Percentiles rank a stretch among this genome's conserved stretches.
These are phyloP conservation scores for Fusarium falciforme DNA, from an alignment of 2,329 filamentous ascomycete species.

Conservation along the genomic window DNA sequence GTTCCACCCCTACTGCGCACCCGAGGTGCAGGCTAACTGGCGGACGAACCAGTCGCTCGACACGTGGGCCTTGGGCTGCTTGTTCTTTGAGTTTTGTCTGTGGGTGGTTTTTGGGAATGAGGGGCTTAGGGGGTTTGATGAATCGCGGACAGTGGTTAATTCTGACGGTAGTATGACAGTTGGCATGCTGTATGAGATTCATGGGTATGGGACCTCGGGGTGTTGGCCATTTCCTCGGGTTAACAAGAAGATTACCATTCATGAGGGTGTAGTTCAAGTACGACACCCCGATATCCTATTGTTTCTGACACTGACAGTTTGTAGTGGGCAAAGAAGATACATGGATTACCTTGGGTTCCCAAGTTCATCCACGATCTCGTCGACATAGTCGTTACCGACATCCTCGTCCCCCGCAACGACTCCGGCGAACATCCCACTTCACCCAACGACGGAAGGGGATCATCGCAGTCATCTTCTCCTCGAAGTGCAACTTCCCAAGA, in stretches of 20 bases:
- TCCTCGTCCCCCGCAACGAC: not conserved
- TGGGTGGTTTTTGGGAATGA: slow-evolving; percentile 10
- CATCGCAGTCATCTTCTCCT: not conserved
- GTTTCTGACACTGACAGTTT: not conserved
- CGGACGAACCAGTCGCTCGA: slow-evolving; percentile 3
- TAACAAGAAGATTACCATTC: not conserved
- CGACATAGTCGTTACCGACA: not conserved
- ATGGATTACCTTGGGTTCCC: not conserved
- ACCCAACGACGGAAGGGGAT: not conserved
- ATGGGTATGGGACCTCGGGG: not conserved
- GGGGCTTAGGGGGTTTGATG: not conserved
- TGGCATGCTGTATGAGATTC: not conserved
- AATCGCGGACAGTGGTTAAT: not conserved
- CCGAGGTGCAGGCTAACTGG: not conserved
- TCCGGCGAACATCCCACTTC: not conserved
- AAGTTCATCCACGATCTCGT: not conserved
- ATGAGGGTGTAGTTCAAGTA: not conserved
- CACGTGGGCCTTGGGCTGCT: slow-evolving; percentile 10
- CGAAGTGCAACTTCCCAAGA: not conserved
- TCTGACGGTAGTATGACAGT: not conserved
- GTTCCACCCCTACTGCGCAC: not conserved
- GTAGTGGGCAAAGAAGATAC: not conserved
- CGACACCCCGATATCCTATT: not conserved
- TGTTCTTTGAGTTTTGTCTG: slow-evolving; percentile 12
- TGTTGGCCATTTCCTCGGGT: not conserved